Conservation (phyloP, 1,284 basidiomycete genomes). For the Rhodotorula sp. region DNA sequence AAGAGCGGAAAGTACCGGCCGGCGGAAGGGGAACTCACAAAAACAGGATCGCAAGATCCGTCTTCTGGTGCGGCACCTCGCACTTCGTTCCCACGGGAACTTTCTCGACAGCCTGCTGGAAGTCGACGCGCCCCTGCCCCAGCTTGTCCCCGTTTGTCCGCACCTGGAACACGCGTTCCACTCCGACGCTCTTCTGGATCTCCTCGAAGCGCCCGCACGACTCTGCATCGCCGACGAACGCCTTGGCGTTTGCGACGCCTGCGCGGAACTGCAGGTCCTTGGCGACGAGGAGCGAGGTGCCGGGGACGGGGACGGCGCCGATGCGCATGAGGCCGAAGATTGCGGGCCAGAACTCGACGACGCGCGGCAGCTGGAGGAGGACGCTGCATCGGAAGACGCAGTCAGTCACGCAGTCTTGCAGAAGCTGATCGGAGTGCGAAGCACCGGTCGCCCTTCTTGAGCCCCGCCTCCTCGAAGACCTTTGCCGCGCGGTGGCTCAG, state of each 20-base stretch:
- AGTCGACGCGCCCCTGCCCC: conserved; percentile 16
- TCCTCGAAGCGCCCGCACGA: conserved; percentile 28
- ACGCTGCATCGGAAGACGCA: background rate
- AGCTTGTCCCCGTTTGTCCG: conserved; percentile 8
- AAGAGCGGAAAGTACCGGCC: too few relatives aligned
- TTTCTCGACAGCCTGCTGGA: conserved; percentile 4
- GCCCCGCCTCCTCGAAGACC: conserved; percentile 21
- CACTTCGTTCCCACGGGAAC: conserved; percentile 12
- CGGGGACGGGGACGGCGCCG: conserved; percentile 35
- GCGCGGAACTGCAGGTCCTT: conserved; percentile 41
- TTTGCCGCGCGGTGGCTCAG: conserved; percentile 27
- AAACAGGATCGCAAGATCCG: conserved; percentile 34
- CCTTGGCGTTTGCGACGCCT: conserved; percentile 10
- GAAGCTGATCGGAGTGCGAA: background rate
- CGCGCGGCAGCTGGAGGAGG: conserved; percentile 21
- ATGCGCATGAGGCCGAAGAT: conserved; percentile 34
- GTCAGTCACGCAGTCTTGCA: background rate
- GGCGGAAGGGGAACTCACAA: conserved; percentile 4
- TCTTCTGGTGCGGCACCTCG: conserved; percentile 6
- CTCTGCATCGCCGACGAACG: conserved; percentile 36
- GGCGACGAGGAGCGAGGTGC: conserved; percentile 37
- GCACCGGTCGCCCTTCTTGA: conserved; percentile 39
- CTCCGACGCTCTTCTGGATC: conserved; percentile 9
- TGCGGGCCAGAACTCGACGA: conserved; percentile 30
- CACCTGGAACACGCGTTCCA: conserved; percentile 33